Base-by-base conservation (phyloP, 164 flowering plant genomes). In the Sextonia rubra region DNA sequence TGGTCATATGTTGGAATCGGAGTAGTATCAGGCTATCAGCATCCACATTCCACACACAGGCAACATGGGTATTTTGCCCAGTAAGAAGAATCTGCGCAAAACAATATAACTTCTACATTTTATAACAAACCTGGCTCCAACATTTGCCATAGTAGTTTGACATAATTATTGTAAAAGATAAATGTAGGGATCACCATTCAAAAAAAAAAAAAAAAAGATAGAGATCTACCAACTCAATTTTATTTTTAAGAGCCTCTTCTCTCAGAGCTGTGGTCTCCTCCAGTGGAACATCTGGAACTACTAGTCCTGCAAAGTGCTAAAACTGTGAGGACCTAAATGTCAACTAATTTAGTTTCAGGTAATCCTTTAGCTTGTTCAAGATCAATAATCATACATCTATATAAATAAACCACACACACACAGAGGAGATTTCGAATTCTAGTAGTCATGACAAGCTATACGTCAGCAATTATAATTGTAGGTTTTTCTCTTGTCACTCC, bases 211-310 rank as follows among this genome's bases (percentile, higher is more conserved):
- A 47, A 18, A 24, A 68, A 12, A n/a, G 44, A n/a, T 9, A 68
- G 20, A 48, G 58, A 69, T 84, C 44, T 73, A 92, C 98, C 84
- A 93, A 60, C 76, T 94, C 96, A 74, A 94, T 85, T 0, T 83
- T 72, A 37, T 85, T 60, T 73, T 86, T 86, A 2, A 61, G 6
- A 69, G 99, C 93, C 83, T 88, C 94, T 73, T 69, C 79, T 77
- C 94, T 89, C 83, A 94, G 80, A 29, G 74, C 66, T 75, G 82
- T 91, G 49, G 99, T 88, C 80, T 94, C 99, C 78, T 94, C 99
- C 26, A 94, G 73, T 65, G 99, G 99, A 77, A 92, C 96, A 86
- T 94, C 99, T 23, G 99, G 99, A 47, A 94, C 97, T 70, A 94
- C 88, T 71, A 94, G 90, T 48, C 97, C 98, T 94, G 85, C 76